Evolutionary conservation across 2,329 filamentous ascomycete genomes (phyloP), one percentile per base, ranked within the genome.

Genomic region (Colletotrichum costaricense): DNA sequence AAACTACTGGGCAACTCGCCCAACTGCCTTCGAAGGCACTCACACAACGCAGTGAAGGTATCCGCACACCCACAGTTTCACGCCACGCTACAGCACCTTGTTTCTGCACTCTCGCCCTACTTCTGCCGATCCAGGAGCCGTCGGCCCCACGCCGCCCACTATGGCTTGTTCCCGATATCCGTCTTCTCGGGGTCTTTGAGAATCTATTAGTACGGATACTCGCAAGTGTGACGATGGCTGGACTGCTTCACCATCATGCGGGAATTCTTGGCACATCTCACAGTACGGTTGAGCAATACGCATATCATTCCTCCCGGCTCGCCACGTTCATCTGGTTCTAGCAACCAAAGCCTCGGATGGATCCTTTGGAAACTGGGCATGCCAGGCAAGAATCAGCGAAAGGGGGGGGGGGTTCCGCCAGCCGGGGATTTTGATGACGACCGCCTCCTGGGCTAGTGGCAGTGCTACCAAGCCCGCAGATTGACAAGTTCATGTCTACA

Each of bases 351-450:
- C 42, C 42, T 16, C 16, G 14, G 38, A 42, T 7, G 19, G 7
- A n/a, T 49, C 16, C 19, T 19, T 49, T 49, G 42, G 7, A 11
- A 49, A 49, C 38, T 42, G 38, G 14, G 38, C 38, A 28, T 49
- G 6, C n/a, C n/a, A 22, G 56, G 33, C 38, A 26, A 14, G 30
- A 62, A 28, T 57, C 28, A 60, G 12, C n/a, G 16, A 52, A 69
- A 5, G 4, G 26, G 26, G 26, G 26, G 26, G 26, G 19, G 54
- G 55, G 46, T 60, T 65, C 60, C 60, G 55, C 70, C 26, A 24
- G 28, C 67, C 70, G 70, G 70, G 66, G 66, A 73, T 65, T 70
- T 73, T 65, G 60, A 73, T 73, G 67, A 73, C 67, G 70, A 73
- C 70, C 70, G 55, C 30, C 69, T 72, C 55, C 60, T 49, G 42